A percentile compares a stretch with the other conserved stretches of the same genome.
phyloP scores from a whole-genome alignment of 2,329 filamentous ascomycete species.

The Hymenoscyphus infarciens region DNA sequence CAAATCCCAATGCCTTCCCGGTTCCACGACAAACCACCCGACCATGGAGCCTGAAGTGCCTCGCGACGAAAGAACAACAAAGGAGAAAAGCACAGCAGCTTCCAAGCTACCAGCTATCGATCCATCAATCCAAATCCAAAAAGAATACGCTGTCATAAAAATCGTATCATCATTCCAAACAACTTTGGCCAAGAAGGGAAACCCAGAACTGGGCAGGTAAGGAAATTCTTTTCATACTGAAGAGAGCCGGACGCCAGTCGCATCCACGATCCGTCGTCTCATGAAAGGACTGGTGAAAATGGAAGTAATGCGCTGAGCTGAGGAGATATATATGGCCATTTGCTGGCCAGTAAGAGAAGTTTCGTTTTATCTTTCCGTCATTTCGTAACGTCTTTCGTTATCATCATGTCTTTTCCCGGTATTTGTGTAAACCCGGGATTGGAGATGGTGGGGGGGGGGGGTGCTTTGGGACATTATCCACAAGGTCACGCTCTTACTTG shows the following conservation, averaged over 20 bases:
- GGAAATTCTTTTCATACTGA: constrained; percentile 20
- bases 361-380: constrained; percentile 46
- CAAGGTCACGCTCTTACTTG: constrained; percentile 47
- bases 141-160: constrained; percentile 26
- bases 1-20: constrained; percentile 25
- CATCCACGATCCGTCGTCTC: constrained; percentile 6
- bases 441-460: not conserved
- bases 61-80: constrained; percentile 17
- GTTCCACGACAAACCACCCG: constrained; percentile 12
- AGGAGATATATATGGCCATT: constrained; percentile 43
- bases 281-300: constrained; percentile 16
- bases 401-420: constrained; percentile 42
- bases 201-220: constrained; percentile 19
- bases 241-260: constrained; percentile 12
- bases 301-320: constrained; percentile 31
- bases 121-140: constrained; percentile 8
- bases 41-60: constrained; percentile 10
- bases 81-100: constrained; percentile 22
- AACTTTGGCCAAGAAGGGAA: constrained; percentile 23
- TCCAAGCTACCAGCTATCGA: constrained; percentile 14
- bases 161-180: constrained; percentile 30
- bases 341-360: constrained; percentile 38
- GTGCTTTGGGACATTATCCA: constrained; percentile 11
- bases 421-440: constrained; percentile 26
- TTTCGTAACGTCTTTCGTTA: constrained; percentile 42